Evolutionary conservation across 192 early-diverging fungal species (phyloP).

Genomic region (Backusella parvicylindrica): DNA sequence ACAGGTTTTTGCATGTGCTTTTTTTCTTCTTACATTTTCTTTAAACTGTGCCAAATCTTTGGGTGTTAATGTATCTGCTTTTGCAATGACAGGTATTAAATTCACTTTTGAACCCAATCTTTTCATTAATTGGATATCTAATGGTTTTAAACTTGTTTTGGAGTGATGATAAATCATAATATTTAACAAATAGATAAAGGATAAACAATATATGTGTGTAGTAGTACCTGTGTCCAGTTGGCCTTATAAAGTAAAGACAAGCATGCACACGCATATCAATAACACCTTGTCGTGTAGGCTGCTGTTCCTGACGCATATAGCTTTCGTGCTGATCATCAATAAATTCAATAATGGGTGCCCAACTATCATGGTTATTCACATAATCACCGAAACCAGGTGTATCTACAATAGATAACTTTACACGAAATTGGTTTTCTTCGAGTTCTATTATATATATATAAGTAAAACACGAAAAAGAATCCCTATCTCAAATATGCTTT

Average conservation of each 20-base stretch:
- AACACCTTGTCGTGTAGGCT: conserved; percentile 78
- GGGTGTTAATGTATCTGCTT: conserved; percentile 86
- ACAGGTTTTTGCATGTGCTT: too few relatives aligned
- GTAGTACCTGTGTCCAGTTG: conserved; percentile 83
- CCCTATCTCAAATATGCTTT: too few relatives aligned
- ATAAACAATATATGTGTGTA: neutral
- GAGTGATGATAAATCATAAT: too few relatives aligned
- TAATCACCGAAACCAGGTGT: conserved; percentile 98
- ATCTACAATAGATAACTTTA: conserved; percentile 93
- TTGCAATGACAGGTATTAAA: conserved; percentile 90
- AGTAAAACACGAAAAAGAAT: neutral
- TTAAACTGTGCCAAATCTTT: conserved; percentile 85
- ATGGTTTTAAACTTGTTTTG: conserved; percentile 56
- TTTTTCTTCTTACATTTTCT: conserved; percentile 48
- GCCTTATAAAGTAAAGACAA: conserved; percentile 96
- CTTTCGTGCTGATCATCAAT: conserved; percentile 94
- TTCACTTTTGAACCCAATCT: conserved; percentile 86
- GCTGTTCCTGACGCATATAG: conserved; percentile 91
- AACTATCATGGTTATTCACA: conserved; percentile 95
- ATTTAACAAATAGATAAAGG: neutral
- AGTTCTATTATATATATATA: conserved; percentile 54
- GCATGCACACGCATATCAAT: conserved; percentile 92
- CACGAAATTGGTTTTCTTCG: conserved; percentile 93
- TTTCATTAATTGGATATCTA: conserved; percentile 96
- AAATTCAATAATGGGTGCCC: conserved; percentile 94